Percentiles rank a stretch among this genome's conserved stretches.
phyloP scores from a whole-genome alignment of 805 yeast genomes.

The Starmerella tilneyi region DNA sequence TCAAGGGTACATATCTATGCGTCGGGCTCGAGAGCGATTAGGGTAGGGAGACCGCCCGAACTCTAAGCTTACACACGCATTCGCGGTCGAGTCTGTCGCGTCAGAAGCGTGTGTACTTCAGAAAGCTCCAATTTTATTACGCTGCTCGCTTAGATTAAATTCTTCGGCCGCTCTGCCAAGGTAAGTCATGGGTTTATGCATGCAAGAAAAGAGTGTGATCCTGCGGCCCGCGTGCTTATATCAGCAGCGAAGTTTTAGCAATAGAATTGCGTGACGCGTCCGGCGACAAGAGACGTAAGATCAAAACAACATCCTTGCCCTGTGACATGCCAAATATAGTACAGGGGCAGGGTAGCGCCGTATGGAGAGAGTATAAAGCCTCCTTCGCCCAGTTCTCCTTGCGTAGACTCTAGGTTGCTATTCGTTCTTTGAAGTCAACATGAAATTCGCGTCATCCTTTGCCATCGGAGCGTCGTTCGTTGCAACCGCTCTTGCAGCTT shows the following conservation, averaged over 20 bases:
- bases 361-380: conserved; percentile 1
- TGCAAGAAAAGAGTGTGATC: no score
- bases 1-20: background rate
- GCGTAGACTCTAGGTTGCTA: background rate
- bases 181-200: no score
- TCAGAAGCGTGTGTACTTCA: no score
- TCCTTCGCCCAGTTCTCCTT: background rate
- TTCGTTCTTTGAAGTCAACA: background rate
- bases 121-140: no score
- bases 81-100: no score
- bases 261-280: conserved; percentile 4
- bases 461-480: conserved; percentile 11
- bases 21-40: no score
- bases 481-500: conserved; percentile 20
- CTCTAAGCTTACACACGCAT: no score
- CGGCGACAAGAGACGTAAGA: background rate
- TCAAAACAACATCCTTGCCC: conserved; percentile 7
- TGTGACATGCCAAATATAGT: conserved; percentile 2
- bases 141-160: no score
- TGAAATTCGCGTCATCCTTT: conserved; percentile 7
- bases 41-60: no score
- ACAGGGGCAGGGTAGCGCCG: background rate
- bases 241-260: background rate
- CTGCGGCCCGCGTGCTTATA: no score
- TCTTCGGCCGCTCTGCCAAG: no score